Percentiles rank a stretch among this genome's conserved stretches.
phyloP scores from a whole-genome alignment of 106 monocot species.

The Amphibolis antarctica region DNA sequence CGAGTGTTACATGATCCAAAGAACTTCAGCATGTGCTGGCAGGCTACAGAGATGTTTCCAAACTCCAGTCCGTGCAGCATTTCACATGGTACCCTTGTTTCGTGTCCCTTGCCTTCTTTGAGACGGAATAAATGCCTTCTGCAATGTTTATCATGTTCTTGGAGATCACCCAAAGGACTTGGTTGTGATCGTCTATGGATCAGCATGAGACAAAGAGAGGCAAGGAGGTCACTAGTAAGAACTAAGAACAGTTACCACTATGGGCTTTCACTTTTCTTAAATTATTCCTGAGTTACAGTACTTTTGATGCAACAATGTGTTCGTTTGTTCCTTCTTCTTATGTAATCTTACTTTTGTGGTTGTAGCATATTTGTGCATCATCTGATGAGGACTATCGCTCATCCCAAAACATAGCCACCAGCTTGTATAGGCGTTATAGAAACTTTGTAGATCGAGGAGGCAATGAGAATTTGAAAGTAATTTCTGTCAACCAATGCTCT shows the following conservation, averaged over 20 bases:
- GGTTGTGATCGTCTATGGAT: background rate
- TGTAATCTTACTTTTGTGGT: conserved; percentile 20
- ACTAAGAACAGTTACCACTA: background rate
- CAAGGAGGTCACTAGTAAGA: background rate
- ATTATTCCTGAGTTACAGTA: background rate
- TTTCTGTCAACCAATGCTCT: conserved; percentile 2
- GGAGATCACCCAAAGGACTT: background rate
- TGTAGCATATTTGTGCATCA: conserved; percentile 42
- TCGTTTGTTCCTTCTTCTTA: background rate
- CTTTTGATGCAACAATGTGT: background rate
- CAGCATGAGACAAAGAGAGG: background rate
- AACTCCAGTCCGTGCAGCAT: background rate
- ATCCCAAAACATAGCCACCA: conserved; percentile 72
- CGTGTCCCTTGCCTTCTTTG: background rate
- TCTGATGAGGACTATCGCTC: conserved; percentile 73
- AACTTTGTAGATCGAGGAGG: conserved; percentile 75
- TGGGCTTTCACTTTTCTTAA: background rate
- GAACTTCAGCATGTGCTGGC: background rate
- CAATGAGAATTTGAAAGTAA: conserved; percentile 70
- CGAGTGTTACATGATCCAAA: conserved; percentile 1
- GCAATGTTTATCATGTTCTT: background rate
- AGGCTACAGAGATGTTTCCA: background rate
- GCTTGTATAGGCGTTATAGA: conserved; percentile 56
- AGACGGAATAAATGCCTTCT: background rate
- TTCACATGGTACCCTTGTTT: background rate